phyloP scores from a whole-genome alignment of 306 rosid species.

The Datisca glomerata region DNA sequence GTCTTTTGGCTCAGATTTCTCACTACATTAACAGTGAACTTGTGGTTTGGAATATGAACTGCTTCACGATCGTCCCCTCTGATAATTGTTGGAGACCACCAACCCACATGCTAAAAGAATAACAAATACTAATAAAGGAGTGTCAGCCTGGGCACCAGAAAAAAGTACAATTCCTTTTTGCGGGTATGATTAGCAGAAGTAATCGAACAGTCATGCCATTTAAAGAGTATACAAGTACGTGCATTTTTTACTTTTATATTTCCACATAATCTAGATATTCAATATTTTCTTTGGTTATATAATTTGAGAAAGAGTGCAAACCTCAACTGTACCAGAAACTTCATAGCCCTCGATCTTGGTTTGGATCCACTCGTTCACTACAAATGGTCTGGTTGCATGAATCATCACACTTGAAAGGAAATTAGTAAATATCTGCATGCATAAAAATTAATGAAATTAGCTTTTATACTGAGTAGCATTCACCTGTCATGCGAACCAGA shows the following conservation, averaged over 20 bases:
- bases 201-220: no score
- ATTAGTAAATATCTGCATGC: constrained; percentile 83
- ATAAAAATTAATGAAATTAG: constrained; percentile 21
- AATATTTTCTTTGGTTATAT: no score
- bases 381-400: constrained; percentile 88
- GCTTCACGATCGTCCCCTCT: constrained; percentile 99
- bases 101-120: constrained; percentile 75
- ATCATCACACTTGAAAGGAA: constrained; percentile 97
- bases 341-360: constrained; percentile 95
- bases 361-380: constrained; percentile 91
- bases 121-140: background rate
- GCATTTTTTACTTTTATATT: no score
- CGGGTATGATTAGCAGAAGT: no score
- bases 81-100: constrained; percentile 99
- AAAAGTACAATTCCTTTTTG: no score
- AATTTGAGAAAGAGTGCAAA: no score
- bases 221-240: no score
- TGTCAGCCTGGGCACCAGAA: background rate
- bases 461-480: no score
- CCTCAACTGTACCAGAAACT: constrained; percentile 99
- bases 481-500: no score
- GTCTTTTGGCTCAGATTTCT: constrained; percentile 91
- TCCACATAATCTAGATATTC: no score
- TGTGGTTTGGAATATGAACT: constrained; percentile 95
- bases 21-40: constrained; percentile 93